Evolutionary conservation across 768 basidiomycete species (phyloP).

Genomic region (Amanita rubescens): DNA sequence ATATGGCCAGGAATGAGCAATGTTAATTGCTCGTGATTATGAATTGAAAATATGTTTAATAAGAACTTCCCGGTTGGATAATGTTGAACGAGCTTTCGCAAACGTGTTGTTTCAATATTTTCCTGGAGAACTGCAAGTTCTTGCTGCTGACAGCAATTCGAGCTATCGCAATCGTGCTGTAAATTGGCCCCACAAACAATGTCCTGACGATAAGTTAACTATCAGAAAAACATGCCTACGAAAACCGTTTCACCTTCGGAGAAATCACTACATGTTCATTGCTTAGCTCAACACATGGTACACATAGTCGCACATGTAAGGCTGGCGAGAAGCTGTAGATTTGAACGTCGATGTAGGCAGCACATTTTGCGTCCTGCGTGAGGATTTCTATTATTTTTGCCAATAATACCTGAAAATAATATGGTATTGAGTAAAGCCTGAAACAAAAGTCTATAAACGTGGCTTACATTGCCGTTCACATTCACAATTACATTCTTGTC

Average conservation of each 20-base stretch:
- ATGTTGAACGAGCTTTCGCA: background rate
- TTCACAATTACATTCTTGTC: background rate
- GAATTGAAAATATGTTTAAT: background rate
- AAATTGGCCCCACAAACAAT: constrained; percentile 18
- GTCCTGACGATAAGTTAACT: no score
- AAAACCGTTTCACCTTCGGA: background rate
- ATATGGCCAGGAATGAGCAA: no score
- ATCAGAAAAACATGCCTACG: no score
- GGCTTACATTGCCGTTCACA: background rate
- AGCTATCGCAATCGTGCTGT: constrained; percentile 17
- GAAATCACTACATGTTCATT: background rate
- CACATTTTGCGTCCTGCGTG: background rate
- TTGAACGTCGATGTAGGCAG: background rate
- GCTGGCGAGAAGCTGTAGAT: background rate
- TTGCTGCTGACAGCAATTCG: constrained; percentile 10
- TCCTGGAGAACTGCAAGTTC: constrained; percentile 13
- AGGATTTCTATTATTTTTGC: background rate
- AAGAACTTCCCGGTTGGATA: background rate
- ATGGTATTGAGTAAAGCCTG: background rate
- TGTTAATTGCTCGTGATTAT: background rate
- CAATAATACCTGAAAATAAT: background rate
- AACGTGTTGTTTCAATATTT: background rate
- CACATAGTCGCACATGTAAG: background rate
- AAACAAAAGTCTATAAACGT: background rate
- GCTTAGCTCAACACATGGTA: background rate